Conservation (phyloP, 352 stramenopile species). For the Globisporangium middletonii region DNA sequence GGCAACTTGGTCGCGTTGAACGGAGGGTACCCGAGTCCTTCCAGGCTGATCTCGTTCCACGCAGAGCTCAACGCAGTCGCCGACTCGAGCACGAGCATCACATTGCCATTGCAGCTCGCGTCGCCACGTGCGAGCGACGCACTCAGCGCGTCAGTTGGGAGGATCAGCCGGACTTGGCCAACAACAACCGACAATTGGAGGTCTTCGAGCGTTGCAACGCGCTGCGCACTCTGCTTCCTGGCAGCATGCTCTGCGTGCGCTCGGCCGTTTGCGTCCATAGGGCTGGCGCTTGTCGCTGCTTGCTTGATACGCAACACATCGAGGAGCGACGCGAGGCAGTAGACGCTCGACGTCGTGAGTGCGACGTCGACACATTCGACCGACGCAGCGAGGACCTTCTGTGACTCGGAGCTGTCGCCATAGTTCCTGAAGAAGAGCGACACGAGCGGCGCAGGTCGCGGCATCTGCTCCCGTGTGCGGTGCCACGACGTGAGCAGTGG, state of each 20-base stretch:
- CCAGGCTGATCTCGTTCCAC: constrained; percentile 52
- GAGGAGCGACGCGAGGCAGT: constrained; percentile 28
- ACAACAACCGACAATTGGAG: constrained; percentile 43
- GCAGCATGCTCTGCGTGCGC: no score
- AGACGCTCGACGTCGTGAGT: constrained; percentile 37
- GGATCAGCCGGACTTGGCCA: constrained; percentile 44
- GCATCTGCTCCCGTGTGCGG: constrained; percentile 9
- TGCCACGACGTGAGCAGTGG: constrained; percentile 30
- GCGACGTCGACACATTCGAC: constrained; percentile 39
- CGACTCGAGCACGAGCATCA: constrained; percentile 46
- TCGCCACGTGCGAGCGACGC: constrained; percentile 16
- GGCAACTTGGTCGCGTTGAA: constrained; percentile 69
- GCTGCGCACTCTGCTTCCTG: neutral
- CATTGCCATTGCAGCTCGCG: constrained; percentile 15
- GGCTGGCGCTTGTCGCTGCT: neutral
- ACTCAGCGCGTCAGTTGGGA: constrained; percentile 36
- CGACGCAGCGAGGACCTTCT: constrained; percentile 32
- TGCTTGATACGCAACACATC: neutral
- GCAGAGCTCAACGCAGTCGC: constrained; percentile 31
- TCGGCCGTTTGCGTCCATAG: neutral
- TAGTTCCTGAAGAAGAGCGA: constrained; percentile 49
- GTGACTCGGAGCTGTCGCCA: constrained; percentile 20
- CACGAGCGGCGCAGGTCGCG: constrained; percentile 26
- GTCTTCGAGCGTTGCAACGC: constrained; percentile 5
- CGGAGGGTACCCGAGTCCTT: constrained; percentile 67